phyloP scores from a whole-genome alignment of 2,329 filamentous ascomycete species.

The Trichoderma sp. region DNA sequence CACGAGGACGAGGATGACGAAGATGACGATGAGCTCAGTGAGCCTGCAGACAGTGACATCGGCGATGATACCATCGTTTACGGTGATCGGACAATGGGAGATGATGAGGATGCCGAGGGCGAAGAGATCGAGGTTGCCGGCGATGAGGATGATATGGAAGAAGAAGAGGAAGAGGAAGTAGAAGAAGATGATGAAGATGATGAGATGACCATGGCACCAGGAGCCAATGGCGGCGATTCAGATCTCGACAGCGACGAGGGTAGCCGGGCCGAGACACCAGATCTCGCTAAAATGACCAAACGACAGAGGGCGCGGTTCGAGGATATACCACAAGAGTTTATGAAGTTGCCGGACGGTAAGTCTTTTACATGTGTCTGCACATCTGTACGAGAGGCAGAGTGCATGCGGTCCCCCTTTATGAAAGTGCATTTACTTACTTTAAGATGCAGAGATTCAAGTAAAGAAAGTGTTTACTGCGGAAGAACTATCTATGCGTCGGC shows the following conservation, averaged over 20 bases:
- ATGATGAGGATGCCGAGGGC: slow-evolving; percentile 54
- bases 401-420: background rate
- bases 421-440: background rate
- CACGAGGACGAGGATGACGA: slow-evolving; percentile 53
- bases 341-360: slow-evolving; percentile 65
- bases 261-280: slow-evolving; percentile 55
- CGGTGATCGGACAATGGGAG: slow-evolving; percentile 52
- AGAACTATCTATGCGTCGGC: slow-evolving; percentile 63
- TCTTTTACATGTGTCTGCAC: background rate
- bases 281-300: slow-evolving; percentile 64
- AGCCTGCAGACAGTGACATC: slow-evolving; percentile 55
- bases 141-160: slow-evolving; percentile 50
- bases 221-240: slow-evolving; percentile 34
- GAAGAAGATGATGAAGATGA: slow-evolving; percentile 50
- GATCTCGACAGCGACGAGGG: slow-evolving; percentile 41
- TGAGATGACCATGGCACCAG: slow-evolving; percentile 40
- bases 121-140: slow-evolving; percentile 49
- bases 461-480: slow-evolving; percentile 66
- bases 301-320: slow-evolving; percentile 63
- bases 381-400: background rate
- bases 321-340: slow-evolving; percentile 57
- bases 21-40: slow-evolving; percentile 61
- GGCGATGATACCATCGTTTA: slow-evolving; percentile 45
- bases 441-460: slow-evolving; percentile 61
- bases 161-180: slow-evolving; percentile 44